Evolutionary conservation across 2,329 filamentous ascomycete species (phyloP).

Genomic region (Pseudocercospora eumusae): DNA sequence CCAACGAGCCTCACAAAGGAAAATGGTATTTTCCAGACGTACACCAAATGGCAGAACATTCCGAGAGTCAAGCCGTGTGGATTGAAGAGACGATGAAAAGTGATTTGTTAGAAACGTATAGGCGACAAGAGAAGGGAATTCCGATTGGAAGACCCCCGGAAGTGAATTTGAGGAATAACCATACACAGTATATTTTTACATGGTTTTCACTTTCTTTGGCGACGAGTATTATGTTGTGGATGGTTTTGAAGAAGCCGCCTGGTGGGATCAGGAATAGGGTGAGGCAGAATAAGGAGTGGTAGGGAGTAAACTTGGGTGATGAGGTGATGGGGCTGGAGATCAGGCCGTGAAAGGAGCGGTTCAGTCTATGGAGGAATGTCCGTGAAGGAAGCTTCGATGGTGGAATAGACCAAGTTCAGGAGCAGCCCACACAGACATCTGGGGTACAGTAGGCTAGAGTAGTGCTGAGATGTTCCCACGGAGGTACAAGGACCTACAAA

Average conservation of each 20-base stretch:
- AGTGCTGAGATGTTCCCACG: not conserved
- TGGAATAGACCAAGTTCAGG: too few relatives aligned
- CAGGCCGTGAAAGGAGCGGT: not conserved
- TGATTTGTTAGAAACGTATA: slow-evolving; percentile 73
- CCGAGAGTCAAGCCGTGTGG: slow-evolving; percentile 86
- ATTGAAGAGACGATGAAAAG: slow-evolving; percentile 92
- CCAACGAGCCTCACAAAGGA: slow-evolving; percentile 77
- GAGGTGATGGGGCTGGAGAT: not conserved
- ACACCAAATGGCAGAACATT: slow-evolving; percentile 79
- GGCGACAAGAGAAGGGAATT: slow-evolving; percentile 76
- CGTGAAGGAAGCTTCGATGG: not conserved
- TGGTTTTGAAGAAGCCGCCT: slow-evolving; percentile 86
- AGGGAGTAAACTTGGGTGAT: not conserved
- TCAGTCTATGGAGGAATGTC: not conserved
- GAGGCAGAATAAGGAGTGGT: slow-evolving; percentile 30
- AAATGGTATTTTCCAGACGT: slow-evolving; percentile 97
- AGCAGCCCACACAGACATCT: not conserved
- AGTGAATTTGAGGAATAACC: slow-evolving; percentile 93
- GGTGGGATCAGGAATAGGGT: slow-evolving; percentile 29
- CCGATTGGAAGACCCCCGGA: slow-evolving; percentile 86
- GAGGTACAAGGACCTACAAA: not conserved
- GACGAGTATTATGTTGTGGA: slow-evolving; percentile 93
- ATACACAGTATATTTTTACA: slow-evolving; percentile 97
- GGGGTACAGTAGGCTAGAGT: not conserved
- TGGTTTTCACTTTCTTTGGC: slow-evolving; percentile 83